These are phyloP conservation scores for Fusarium verticillioides DNA, from an alignment of 2,329 filamentous ascomycete species.

Conservation along the genomic window DNA sequence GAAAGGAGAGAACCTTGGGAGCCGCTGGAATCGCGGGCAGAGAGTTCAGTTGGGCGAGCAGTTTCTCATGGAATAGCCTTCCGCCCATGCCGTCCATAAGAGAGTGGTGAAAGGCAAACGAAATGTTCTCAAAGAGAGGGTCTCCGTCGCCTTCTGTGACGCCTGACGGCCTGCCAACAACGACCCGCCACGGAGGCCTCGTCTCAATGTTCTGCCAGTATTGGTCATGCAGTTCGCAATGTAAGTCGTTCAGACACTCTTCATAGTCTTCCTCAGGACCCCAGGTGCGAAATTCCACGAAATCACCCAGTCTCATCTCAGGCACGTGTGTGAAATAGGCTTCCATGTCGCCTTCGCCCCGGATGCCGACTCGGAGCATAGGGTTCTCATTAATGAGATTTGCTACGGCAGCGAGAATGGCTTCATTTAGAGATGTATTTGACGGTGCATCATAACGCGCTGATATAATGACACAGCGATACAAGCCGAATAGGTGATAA, in stretches of 20 bases:
- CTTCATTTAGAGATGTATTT: background rate
- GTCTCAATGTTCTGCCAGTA: constrained; percentile 54
- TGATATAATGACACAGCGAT: constrained; percentile 59
- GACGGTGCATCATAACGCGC: constrained; percentile 53
- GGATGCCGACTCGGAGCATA: constrained; percentile 61
- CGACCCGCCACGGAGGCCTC: constrained; percentile 60
- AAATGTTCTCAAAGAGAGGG: constrained; percentile 51
- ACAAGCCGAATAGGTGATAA: constrained; percentile 59
- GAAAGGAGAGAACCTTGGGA: constrained; percentile 42
- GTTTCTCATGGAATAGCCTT: constrained; percentile 59
- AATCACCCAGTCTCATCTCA: constrained; percentile 55
- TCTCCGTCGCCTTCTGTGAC: background rate
- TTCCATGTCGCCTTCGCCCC: constrained; percentile 54
- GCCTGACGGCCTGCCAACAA: constrained; percentile 47
- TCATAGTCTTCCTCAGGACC: constrained; percentile 47
- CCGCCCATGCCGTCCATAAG: constrained; percentile 64
- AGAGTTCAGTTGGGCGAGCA: constrained; percentile 57
- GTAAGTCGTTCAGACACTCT: constrained; percentile 44
- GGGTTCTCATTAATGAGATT: constrained; percentile 56
- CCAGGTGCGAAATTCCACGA: constrained; percentile 52
- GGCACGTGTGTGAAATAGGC: constrained; percentile 58
- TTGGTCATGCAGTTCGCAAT: constrained; percentile 55
- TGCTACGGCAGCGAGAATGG: constrained; percentile 53
- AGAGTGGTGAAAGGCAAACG: constrained; percentile 64
- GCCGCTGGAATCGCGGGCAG: background rate